These are phyloP conservation scores for Clausena lansium DNA, from an alignment of 345 rosid genomes.

Conservation along the genomic window DNA sequence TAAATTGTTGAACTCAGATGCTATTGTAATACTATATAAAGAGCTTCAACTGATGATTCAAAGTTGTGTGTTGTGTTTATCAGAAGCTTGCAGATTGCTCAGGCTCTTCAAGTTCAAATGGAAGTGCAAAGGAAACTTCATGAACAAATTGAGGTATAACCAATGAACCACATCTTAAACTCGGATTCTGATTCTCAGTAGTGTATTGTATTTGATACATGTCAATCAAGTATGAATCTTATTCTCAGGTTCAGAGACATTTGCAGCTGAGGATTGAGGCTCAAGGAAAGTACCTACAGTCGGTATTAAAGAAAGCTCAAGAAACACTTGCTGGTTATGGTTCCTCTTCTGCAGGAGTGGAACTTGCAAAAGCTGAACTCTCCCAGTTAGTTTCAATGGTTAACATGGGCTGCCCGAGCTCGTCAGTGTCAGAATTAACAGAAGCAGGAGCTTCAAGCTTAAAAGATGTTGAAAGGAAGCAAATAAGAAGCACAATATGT, in stretches of 20 bases:
- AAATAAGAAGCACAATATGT: slow-evolving; percentile 39
- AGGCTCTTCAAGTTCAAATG: slow-evolving; percentile 87
- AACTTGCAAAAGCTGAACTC: slow-evolving; percentile 70
- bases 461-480: slow-evolving; percentile 27
- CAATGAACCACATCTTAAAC: background rate
- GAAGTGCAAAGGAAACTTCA: slow-evolving; percentile 91
- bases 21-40: background rate
- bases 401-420: slow-evolving; percentile 45
- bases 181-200: background rate
- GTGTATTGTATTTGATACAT: slow-evolving; percentile 5
- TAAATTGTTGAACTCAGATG: slow-evolving; percentile 12
- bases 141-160: slow-evolving; percentile 85
- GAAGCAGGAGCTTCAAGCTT: slow-evolving; percentile 42
- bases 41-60: slow-evolving; percentile 11
- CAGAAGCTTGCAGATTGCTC: slow-evolving; percentile 71
- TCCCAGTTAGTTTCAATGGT: slow-evolving; percentile 70
- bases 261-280: slow-evolving; percentile 96
- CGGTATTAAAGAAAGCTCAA: slow-evolving; percentile 85
- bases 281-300: slow-evolving; percentile 87
- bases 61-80: slow-evolving; percentile 25
- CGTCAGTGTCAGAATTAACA: slow-evolving; percentile 65
- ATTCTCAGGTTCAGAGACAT: slow-evolving; percentile 83
- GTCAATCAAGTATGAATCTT: slow-evolving; percentile 7
- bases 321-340: slow-evolving; percentile 78
- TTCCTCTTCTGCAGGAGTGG: slow-evolving; percentile 56